phyloP scores from a whole-genome alignment of 371 early-diverging fungal genomes.

The Conidiobolus incongruus region DNA sequence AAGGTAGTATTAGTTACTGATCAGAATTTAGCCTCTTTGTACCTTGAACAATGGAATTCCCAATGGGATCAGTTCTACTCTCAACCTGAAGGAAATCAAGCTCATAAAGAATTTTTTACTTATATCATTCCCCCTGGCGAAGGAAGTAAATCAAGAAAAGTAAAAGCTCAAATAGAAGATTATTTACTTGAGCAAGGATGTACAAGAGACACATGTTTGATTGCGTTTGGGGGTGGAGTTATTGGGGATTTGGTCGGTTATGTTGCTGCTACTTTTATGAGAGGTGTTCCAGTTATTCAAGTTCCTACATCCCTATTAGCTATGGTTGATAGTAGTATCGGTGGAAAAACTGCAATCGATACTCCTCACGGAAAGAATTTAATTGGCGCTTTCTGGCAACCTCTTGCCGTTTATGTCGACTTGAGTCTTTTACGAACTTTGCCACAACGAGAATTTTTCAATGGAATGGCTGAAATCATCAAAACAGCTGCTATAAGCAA shows the following conservation, averaged over 20 bases:
- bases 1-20: slow-evolving; percentile 82
- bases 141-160: slow-evolving; percentile 62
- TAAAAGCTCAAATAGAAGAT: slow-evolving; percentile 79
- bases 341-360: slow-evolving; percentile 95
- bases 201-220: slow-evolving; percentile 79
- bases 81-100: slow-evolving; percentile 7
- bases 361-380: slow-evolving; percentile 89
- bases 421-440: slow-evolving; percentile 62
- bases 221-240: slow-evolving; percentile 94
- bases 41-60: slow-evolving; percentile 28
- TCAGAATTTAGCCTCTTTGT: slow-evolving; percentile 51
- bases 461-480: slow-evolving; percentile 95
- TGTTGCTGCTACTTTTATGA: slow-evolving; percentile 95
- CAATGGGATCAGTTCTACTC: slow-evolving; percentile 15
- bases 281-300: slow-evolving; percentile 83
- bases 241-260: slow-evolving; percentile 91
- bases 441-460: slow-evolving; percentile 80
- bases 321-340: slow-evolving; percentile 95
- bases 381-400: slow-evolving; percentile 94
- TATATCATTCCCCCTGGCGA: slow-evolving; percentile 82
- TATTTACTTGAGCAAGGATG: slow-evolving; percentile 65
- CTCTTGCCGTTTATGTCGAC: slow-evolving; percentile 81
- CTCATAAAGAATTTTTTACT: slow-evolving; percentile 41
- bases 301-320: slow-evolving; percentile 90
- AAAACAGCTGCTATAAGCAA: slow-evolving; percentile 93